Evolutionary conservation across 2,329 filamentous ascomycete species (phyloP), one percentile per base, ranked within the genome.

Genomic region (Sporothrix variecibatus): DNA sequence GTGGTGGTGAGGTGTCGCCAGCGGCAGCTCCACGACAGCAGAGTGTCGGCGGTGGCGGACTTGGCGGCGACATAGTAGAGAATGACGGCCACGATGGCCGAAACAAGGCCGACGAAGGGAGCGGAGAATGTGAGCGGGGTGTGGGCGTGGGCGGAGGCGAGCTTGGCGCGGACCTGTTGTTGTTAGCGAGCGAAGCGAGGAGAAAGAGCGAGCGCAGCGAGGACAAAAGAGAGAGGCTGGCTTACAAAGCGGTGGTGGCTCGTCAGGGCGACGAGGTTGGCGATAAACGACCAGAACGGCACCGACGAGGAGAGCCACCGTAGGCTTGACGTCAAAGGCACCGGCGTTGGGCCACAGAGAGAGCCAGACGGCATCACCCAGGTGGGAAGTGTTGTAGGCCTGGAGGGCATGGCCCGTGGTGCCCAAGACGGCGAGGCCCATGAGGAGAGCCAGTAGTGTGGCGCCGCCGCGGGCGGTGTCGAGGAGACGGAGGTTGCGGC

Each of bases 1-100:
- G 91, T 90, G 75, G 81, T 80, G n/a, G 56, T 23, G 12, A 90
- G 82, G 28, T 82, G 78, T 9, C 82, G 81, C 89, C 89, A 91
- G 76, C 88, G 87, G 80, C 89, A 91, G 56, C 85, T 87, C 89
- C 89, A 91, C 80, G 87, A 89, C 78, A 90, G 84, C 12, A 91
- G 81, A 7, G 87, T 89, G 78, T 89, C 87, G 74, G 82, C 82
- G 9, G 82, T 83, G 17, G 81, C 81, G 3, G 89, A 90, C 23
- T 84, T 80, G 77, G 90, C 87, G 80, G 88, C 83, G 72, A 83
- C 83, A 78, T 90, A 91, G 80, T 88, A 90, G 80, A 91, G 85
- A 71, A 84, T 82, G 78, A 89, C 86, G 75, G 86, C 85, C 73
- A 90, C 82, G 69, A 90, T 79, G 53, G 87, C 85, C 15, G 83